Evolutionary conservation across 306 rosid species (phyloP).

Genomic region (Morella rubra): DNA sequence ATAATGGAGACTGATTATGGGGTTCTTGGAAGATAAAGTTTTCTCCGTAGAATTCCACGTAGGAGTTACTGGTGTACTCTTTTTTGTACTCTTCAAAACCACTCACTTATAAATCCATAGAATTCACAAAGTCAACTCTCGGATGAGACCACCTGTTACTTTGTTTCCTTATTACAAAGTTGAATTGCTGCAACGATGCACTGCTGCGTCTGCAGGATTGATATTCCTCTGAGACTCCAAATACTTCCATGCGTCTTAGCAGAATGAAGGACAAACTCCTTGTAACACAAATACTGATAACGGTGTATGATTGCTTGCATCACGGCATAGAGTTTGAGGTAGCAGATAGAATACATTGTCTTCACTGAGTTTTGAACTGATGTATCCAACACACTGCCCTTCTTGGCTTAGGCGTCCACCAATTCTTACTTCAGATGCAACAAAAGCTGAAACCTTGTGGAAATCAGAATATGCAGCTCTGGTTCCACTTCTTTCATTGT

Average conservation of each 20-base stretch:
- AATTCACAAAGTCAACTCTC: not conserved
- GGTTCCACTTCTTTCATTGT: no score
- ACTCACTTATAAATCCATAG: not conserved
- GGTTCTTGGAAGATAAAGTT: no score
- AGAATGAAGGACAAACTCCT: not conserved
- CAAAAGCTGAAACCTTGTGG: no score
- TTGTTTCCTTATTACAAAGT: not conserved
- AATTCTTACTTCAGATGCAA: no score
- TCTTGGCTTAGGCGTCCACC: no score
- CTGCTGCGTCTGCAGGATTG: no score
- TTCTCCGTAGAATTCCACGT: not conserved
- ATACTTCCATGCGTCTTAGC: not conserved
- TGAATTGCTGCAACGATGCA: not conserved
- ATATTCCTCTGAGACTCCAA: not conserved
- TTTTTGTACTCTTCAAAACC: not conserved
- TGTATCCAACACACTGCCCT: no score
- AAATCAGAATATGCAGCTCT: no score
- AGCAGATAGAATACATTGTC: no score
- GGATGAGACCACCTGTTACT: not conserved
- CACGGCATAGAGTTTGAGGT: not conserved
- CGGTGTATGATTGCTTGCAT: not conserved
- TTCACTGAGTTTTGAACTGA: no score
- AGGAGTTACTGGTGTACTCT: not conserved
- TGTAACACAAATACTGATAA: no score
- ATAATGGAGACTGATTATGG: not conserved